phyloP scores from a whole-genome alignment of 306 rosid species.

The Quercus variabilis region DNA sequence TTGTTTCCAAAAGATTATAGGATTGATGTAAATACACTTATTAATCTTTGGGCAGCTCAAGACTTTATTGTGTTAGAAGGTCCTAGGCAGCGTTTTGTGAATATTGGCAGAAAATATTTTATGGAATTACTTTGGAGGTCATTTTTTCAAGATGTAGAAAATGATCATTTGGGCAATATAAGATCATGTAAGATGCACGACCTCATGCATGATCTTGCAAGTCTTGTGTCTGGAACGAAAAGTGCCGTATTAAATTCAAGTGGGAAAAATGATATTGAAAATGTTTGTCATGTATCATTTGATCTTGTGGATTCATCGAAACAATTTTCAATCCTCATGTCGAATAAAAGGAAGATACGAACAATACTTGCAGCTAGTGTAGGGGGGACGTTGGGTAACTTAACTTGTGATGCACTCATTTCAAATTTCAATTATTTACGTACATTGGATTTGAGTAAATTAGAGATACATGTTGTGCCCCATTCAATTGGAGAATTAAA shows the following conservation, averaged over 20 bases:
- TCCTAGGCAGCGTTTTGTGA: constrained; percentile 1
- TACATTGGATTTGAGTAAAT: constrained; percentile 20
- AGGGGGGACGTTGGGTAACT: not conserved
- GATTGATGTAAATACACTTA: not conserved
- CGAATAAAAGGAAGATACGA: not conserved
- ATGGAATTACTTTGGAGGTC: constrained; percentile 26
- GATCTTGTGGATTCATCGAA: not conserved
- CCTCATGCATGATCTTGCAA: constrained; percentile 23
- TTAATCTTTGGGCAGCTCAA: not conserved
- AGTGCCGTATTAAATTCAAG: not conserved
- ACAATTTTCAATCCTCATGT: not conserved
- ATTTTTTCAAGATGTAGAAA: constrained; percentile 5
- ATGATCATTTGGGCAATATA: constrained; percentile 12
- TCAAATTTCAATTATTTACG: constrained; percentile 7
- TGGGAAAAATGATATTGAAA: not conserved
- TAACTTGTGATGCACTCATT: not conserved
- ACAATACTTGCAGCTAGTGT: constrained; percentile 1
- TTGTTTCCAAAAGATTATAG: constrained; percentile 15
- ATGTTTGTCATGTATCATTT: constrained; percentile 9
- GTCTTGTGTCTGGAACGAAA: not conserved
- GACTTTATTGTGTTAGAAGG: constrained; percentile 10
- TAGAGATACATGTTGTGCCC: constrained; percentile 2
- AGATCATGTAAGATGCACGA: constrained; percentile 20
- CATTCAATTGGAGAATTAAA: constrained; percentile 12
- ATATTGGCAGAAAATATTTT: constrained; percentile 14